Base-by-base conservation (phyloP, 768 basidiomycete species). In the Russula brevipes region DNA sequence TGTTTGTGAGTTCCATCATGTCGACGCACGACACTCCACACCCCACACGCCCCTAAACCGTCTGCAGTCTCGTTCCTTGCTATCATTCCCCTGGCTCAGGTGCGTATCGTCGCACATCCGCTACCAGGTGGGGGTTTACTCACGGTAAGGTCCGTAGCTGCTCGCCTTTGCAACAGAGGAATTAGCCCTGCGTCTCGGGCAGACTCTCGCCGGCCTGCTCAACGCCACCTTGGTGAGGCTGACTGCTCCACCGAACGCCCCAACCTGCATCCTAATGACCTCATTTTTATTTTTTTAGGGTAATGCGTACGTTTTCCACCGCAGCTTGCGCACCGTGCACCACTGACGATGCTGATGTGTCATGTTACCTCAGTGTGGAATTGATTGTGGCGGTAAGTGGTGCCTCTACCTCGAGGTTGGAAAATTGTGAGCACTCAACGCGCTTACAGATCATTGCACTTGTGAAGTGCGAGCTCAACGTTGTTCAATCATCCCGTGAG, bases 81-180 rank as follows among this genome's bases (percentile, higher is more conserved):
- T 9, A 94, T 94, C 61, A 82, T 94, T 63, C 92, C 92, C 6
- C 78, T 94, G 5, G 91, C 91, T 45, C 90, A 91, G 76, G 88
- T 87, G 46, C 39, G 50, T 30, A 33, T 35, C n/a, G 41, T 24
- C 55, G 51, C 31, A 38, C 56, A 16, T 39, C 19, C 31, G 24
- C 46, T 42, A 36, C 0, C 10, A 33, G 51, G 35, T 12, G 39
- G 41, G 36, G 39, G 24, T 1, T 35, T 7, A 7, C 38, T 63
- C 12, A 67, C 65, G 19, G 69, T 36, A 9, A 24, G 24, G 24
- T 24, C 17, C 54, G 44, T 52, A 90, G 87, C 74, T 93, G 5
- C 79, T 94, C 2, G 87, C 86, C 1, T 93, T 92, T 70, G 90
- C 90, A 1, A 94, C 92, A 0, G 92, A 94, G 63, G 89, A 94